These are phyloP conservation scores for Paraglomus brasilianum DNA, from an alignment of 192 early-diverging fungal species.

Conservation along the genomic window DNA sequence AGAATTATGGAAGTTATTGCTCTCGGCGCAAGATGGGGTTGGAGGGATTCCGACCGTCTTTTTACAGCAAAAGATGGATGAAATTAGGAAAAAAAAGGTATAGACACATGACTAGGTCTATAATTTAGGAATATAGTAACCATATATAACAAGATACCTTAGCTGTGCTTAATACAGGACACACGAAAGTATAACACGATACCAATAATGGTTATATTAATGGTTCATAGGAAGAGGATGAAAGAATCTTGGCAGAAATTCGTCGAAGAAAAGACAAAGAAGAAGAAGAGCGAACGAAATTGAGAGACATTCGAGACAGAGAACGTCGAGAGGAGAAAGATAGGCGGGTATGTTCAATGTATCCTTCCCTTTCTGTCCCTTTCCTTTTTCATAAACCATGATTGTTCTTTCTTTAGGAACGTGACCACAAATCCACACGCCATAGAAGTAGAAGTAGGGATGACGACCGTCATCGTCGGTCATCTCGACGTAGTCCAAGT, in stretches of 20 bases:
- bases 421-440: constrained; percentile 15
- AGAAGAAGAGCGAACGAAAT: constrained; percentile 39
- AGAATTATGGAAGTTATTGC: constrained; percentile 85
- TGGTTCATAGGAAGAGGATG: constrained; percentile 38
- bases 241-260: constrained; percentile 35
- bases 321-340: constrained; percentile 34
- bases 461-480: constrained; percentile 29
- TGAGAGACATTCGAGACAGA: constrained; percentile 41
- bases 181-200: neutral
- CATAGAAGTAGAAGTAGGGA: constrained; percentile 34
- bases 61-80: constrained; percentile 83
- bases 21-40: constrained; percentile 81
- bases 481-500: constrained; percentile 37
- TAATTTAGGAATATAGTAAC: neutral
- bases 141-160: neutral
- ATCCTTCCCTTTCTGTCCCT: constrained; percentile 28
- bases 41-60: constrained; percentile 85
- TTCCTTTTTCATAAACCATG: constrained; percentile 8
- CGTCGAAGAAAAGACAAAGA: constrained; percentile 38
- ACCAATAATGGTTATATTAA: neutral
- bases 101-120: neutral
- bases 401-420: neutral
- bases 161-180: neutral
- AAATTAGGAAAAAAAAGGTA: constrained; percentile 61
- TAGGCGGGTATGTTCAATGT: constrained; percentile 9